These are phyloP conservation scores for Sphaerulina vaccinii DNA, from an alignment of 2,329 filamentous ascomycete genomes.

Conservation along the genomic window DNA sequence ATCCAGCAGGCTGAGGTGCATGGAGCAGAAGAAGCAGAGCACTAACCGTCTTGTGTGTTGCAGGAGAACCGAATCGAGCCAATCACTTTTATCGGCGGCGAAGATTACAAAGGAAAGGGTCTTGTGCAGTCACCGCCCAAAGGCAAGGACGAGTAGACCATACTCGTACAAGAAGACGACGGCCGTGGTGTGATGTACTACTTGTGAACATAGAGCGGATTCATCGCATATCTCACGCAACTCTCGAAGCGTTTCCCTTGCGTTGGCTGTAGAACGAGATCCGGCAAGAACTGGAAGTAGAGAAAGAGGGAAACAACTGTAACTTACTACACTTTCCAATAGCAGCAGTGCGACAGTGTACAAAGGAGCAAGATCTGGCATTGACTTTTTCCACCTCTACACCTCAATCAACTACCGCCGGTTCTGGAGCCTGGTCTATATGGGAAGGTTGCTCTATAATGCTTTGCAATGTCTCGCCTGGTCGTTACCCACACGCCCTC, in stretches of 20 bases:
- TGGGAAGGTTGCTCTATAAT: constrained; percentile 42
- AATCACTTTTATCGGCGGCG: constrained; percentile 76
- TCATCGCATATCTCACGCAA: constrained; percentile 18
- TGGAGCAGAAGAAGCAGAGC: no score
- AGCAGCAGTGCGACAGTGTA: constrained; percentile 23
- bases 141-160: constrained; percentile 27
- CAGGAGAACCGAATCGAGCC: constrained; percentile 83
- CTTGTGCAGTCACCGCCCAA: constrained; percentile 60
- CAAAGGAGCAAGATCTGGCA: constrained; percentile 24
- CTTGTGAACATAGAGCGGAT: constrained; percentile 20
- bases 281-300: constrained; percentile 17
- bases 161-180: constrained; percentile 17
- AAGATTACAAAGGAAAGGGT: constrained; percentile 75
- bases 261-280: constrained; percentile 26
- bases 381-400: neutral
- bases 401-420: neutral
- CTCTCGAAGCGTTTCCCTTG: constrained; percentile 23
- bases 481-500: constrained; percentile 48
- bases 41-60: no score
- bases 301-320: constrained; percentile 11
- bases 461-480: constrained; percentile 44
- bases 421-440: constrained; percentile 20
- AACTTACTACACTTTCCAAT: constrained; percentile 17
- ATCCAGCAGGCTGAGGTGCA: neutral
- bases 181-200: constrained; percentile 19